These are phyloP conservation scores for Arctostaphylos glauca DNA, from an alignment of 148 eudicot species.

Conservation along the genomic window DNA sequence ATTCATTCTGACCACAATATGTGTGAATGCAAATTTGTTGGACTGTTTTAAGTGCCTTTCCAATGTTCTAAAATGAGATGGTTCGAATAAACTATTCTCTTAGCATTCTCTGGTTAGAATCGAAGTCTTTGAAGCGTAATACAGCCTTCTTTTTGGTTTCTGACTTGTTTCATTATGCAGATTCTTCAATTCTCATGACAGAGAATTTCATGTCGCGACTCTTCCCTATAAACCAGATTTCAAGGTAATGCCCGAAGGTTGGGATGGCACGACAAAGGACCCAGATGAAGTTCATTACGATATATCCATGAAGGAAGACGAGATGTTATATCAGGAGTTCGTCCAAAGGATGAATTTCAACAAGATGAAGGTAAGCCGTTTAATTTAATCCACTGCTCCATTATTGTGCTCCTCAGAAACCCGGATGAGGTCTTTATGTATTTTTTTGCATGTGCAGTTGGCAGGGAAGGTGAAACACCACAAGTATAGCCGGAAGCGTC, in stretches of 20 bases:
- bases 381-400: neutral
- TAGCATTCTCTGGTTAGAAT: slow-evolving; percentile 1
- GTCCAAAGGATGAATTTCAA: slow-evolving; percentile 6
- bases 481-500: slow-evolving; percentile 83
- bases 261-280: slow-evolving; percentile 94
- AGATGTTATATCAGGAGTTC: slow-evolving; percentile 59
- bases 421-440: neutral
- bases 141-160: neutral
- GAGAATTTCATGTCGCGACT: slow-evolving; percentile 86
- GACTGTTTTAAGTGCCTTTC: neutral
- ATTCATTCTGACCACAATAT: neutral
- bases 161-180: slow-evolving; percentile 40
- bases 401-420: neutral
- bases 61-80: neutral
- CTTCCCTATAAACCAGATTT: slow-evolving; percentile 94
- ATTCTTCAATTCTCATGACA: slow-evolving; percentile 72
- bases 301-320: slow-evolving; percentile 92
- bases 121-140: neutral
- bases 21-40: neutral
- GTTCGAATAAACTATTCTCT: neutral
- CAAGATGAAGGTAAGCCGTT: slow-evolving; percentile 1
- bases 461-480: slow-evolving; percentile 64
- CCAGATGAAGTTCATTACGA: slow-evolving; percentile 97
- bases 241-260: slow-evolving; percentile 98
- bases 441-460: slow-evolving; percentile 37